Base-by-base conservation (phyloP, 2,329 filamentous ascomycete species). In the Colletotrichum caudatum region DNA sequence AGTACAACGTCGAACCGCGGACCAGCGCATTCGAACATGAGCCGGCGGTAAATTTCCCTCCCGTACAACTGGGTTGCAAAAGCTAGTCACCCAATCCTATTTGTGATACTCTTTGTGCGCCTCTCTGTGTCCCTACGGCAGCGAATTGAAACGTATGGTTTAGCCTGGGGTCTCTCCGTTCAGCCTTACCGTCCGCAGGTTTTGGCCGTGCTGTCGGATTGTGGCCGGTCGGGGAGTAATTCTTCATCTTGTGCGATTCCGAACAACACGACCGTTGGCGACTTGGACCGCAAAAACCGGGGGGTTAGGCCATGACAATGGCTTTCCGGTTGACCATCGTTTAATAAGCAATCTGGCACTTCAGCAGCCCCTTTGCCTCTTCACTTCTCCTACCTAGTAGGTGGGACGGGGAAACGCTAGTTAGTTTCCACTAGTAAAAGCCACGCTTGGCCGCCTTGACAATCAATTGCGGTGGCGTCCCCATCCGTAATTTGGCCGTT, bases 381-480 rank as follows among this genome's bases (percentile, higher is more conserved):
- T 44, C 50, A 56, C 26, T 56, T 37, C n/a, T n/a, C n/a, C n/a
- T 39, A 50, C 61, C 20, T 56, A 39, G 48, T 54, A 37, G 51
- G 44, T 44, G 20, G 18, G 59, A 37, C 29, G 29, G 26, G 26
- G 26, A 72, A 64, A 58, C 57, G 53, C 66, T 72, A 71, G 66
- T 62, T 41, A 46, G 35, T 59, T 66, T 54, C 37, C 67, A 62
- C 62, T 71, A 71, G 68, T 51, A 66, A 29, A 54, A 71, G 67
- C 66, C 70, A 72, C 67, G n/a, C 6, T 70, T n/a, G 62, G 70
- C 35, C 57, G 67, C 70, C 37, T 66, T 58, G 61, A 62, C 61
- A 61, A 41, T 20, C 61, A 61, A 48, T 20, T 41, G 11, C 9
- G 51, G 61, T n/a, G 37, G 20, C 51, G 61, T 66, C 56, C 33